Evolutionary conservation across 2,329 filamentous ascomycete genomes (phyloP).

Genomic region (Elsinoe fawcettii): DNA sequence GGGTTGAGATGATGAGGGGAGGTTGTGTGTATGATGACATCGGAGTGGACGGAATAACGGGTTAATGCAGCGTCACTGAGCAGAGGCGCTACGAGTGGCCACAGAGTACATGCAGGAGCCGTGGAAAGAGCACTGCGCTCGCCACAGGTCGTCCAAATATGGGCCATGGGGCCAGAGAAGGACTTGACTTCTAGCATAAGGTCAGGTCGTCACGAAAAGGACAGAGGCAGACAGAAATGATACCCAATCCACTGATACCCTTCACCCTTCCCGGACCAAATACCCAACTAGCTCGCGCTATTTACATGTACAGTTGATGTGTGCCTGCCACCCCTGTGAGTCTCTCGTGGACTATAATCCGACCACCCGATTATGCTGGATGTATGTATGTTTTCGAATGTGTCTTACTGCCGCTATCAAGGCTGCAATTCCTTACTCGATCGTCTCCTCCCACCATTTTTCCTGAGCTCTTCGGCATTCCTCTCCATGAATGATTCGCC

Average conservation of each 20-base stretch:
- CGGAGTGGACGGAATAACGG: too few relatives aligned
- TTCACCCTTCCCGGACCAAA: not conserved
- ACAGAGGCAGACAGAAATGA: not conserved
- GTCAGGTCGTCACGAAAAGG: not conserved
- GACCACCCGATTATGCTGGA: too few relatives aligned
- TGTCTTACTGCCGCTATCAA: not conserved
- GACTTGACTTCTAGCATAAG: too few relatives aligned
- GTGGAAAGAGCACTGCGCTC: too few relatives aligned
- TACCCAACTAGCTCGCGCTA: constrained; percentile 6
- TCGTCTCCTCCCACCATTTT: not conserved
- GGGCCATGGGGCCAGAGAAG: too few relatives aligned
- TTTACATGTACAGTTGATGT: constrained; percentile 10
- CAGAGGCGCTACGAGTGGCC: too few relatives aligned
- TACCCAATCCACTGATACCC: constrained; percentile 5
- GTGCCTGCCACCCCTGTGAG: not conserved
- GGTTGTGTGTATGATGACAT: too few relatives aligned
- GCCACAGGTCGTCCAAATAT: too few relatives aligned
- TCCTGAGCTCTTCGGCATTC: constrained; percentile 27
- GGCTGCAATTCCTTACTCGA: not conserved
- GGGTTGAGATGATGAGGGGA: constrained; percentile 33
- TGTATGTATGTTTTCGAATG: not conserved
- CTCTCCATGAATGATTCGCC: constrained; percentile 31
- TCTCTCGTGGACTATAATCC: not conserved
- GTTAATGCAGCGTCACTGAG: too few relatives aligned
- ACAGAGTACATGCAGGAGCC: too few relatives aligned